Conservation (phyloP, 1,284 basidiomycete species). For the Boletus nobilissimus region DNA sequence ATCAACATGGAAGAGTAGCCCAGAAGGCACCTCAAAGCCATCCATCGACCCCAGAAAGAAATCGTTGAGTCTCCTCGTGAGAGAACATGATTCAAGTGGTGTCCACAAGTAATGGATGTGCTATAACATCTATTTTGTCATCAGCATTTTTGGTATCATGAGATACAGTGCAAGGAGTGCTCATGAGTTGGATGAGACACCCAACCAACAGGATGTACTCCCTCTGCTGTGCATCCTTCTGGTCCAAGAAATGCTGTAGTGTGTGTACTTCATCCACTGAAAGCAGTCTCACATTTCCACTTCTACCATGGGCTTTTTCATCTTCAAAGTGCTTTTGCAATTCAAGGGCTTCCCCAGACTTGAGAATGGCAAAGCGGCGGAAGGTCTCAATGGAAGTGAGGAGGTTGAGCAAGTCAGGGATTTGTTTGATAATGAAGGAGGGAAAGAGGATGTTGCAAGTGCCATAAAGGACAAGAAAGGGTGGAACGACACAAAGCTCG, state of each 20-base stretch:
- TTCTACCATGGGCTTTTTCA: slow-evolving; percentile 10
- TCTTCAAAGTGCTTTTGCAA: slow-evolving; percentile 49
- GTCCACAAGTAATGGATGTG: slow-evolving; percentile 54
- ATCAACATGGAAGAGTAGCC: slow-evolving; percentile 45
- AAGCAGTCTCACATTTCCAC: slow-evolving; percentile 32
- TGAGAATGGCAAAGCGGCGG: slow-evolving; percentile 47
- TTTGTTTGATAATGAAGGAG: slow-evolving; percentile 46
- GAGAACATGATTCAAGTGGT: slow-evolving; percentile 44
- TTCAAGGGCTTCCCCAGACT: slow-evolving; percentile 46
- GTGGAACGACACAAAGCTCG: slow-evolving; percentile 31
- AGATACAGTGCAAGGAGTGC: not conserved
- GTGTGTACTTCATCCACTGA: slow-evolving; percentile 27
- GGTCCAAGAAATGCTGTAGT: slow-evolving; percentile 26
- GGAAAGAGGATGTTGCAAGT: slow-evolving; percentile 53
- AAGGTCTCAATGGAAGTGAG: slow-evolving; percentile 55
- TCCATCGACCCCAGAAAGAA: slow-evolving; percentile 53
- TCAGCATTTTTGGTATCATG: not conserved
- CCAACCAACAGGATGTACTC: slow-evolving; percentile 51
- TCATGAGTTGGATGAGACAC: slow-evolving; percentile 38
- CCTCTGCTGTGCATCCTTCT: slow-evolving; percentile 39
- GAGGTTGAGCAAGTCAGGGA: slow-evolving; percentile 55
- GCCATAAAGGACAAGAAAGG: slow-evolving; percentile 51
- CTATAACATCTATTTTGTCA: slow-evolving; percentile 25
- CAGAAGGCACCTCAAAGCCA: slow-evolving; percentile 35
- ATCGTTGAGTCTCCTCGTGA: slow-evolving; percentile 53